Base-by-base conservation (phyloP, 225 moss, liverwort and hornwort genomes). In the Physcomitrium patens region DNA sequence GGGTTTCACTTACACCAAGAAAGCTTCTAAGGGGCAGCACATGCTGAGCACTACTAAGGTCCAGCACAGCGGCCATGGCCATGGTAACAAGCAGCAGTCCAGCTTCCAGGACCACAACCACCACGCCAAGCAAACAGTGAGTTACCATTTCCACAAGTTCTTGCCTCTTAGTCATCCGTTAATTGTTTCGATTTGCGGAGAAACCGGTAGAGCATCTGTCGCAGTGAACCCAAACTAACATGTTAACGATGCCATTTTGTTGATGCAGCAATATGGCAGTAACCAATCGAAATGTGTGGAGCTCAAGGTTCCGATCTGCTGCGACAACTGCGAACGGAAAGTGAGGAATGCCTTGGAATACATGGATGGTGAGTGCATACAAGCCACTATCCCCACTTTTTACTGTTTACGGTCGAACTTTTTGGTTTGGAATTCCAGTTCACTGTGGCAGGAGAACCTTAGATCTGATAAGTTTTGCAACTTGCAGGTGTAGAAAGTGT, bases 311-410 rank as follows among this genome's bases (percentile, higher is more conserved):
- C 87, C 87, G 1, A 77, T 87, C 9, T 87, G 87, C 70, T 87
- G 87, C 8, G 84, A 87, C 77, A 87, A 82, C 55, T 87, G 87
- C 4, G 87, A 87, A 46, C 58, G 79, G 20, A 84, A 79, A 84
- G 87, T 87, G 71, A 71, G 60, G 45, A 31, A 77, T 2, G 69
- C 73, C 70, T 78, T 87, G 46, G 60, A 63, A 28, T 74, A 44
- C 60, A 79, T 87, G 81, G 77, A 79, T 48, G 87, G 87, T 87
- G 64, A 79, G 78, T 60, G 26, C 22, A 28, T 14, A 53, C 6
- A 37, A 37, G 31, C 22, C 48, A 18, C 17, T 15, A 31, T 37
- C 31, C 31, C 2, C 31, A 2, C 31, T 7, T 37, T 4, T 37
- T 37, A 37, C 31, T 37, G 31, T 4, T 37, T 37, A 4, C 31